Percentiles rank a stretch among this genome's conserved stretches.
These are phyloP conservation scores for Asterophora lycoperdoides DNA, from an alignment of 768 basidiomycete species.

Conservation along the genomic window DNA sequence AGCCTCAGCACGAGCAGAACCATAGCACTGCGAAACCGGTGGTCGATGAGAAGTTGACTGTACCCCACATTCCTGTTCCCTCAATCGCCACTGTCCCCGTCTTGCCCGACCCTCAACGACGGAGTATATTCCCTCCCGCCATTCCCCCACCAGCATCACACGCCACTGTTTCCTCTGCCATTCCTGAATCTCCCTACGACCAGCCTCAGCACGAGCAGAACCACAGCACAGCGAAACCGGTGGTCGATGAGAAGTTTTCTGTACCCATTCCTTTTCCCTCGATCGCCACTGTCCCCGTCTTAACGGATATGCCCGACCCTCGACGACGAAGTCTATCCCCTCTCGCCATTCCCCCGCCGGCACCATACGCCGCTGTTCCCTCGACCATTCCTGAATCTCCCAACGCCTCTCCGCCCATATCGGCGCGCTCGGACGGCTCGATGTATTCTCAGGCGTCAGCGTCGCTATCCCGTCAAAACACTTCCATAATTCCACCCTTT, in stretches of 20 bases:
- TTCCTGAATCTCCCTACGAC: background rate
- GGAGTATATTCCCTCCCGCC: background rate
- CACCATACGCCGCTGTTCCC: background rate
- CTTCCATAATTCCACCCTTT: background rate
- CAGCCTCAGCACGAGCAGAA: no score
- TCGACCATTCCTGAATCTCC: background rate
- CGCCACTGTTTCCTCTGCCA: background rate
- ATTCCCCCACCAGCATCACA: background rate
- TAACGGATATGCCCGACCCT: background rate
- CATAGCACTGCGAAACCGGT: background rate
- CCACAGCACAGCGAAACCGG: background rate
- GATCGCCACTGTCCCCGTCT: background rate
- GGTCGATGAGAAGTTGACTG: background rate
- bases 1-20: background rate
- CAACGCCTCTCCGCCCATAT: background rate
- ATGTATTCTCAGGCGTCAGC: conserved; percentile 13
- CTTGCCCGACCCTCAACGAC: background rate
- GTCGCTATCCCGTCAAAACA: background rate
- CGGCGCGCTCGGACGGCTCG: conserved; percentile 4
- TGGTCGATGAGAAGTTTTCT: background rate
- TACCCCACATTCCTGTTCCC: background rate
- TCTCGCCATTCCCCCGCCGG: conserved; percentile 1
- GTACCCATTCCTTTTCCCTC: background rate
- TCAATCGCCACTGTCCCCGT: background rate
- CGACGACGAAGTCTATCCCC: background rate